Evolutionary conservation across 140 eudicot genomes (phyloP).

Genomic region (Anethum foeniculum): DNA sequence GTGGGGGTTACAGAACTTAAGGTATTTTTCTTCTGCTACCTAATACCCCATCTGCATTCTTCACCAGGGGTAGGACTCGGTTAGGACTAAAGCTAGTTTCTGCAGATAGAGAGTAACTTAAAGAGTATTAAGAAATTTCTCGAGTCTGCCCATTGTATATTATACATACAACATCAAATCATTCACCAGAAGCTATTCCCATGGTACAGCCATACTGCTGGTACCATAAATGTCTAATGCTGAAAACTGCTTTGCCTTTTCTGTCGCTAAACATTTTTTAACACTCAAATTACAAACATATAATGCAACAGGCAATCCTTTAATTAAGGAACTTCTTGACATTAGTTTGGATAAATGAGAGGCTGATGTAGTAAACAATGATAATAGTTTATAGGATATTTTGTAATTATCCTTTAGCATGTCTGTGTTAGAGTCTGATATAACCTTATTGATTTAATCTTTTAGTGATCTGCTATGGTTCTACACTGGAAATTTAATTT

Average conservation of each 20-base stretch:
- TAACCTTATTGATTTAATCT: not conserved
- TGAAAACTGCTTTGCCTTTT: too few species aligned
- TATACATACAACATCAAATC: not conserved
- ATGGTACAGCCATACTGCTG: too few species aligned
- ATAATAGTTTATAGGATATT: not conserved
- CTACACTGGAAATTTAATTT: not conserved
- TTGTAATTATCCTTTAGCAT: not conserved
- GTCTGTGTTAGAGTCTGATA: not conserved
- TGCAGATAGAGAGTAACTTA: not conserved
- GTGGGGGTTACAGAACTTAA: conserved; percentile 93
- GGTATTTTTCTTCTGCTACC: conserved; percentile 31
- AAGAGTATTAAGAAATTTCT: not conserved
- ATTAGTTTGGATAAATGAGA: too few species aligned
- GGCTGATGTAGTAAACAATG: not conserved
- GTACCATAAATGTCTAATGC: too few species aligned
- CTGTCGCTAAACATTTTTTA: too few species aligned
- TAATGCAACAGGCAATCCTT: too few species aligned
- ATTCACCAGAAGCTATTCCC: too few species aligned
- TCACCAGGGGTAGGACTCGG: not conserved
- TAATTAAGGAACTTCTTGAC: too few species aligned
- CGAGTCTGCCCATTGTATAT: not conserved
- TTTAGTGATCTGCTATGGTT: not conserved
- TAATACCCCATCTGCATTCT: not conserved
- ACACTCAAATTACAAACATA: too few species aligned
- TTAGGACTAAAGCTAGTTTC: not conserved